Conservation (phyloP, 352 stramenopile species). For the Globisporangium yorkense region DNA sequence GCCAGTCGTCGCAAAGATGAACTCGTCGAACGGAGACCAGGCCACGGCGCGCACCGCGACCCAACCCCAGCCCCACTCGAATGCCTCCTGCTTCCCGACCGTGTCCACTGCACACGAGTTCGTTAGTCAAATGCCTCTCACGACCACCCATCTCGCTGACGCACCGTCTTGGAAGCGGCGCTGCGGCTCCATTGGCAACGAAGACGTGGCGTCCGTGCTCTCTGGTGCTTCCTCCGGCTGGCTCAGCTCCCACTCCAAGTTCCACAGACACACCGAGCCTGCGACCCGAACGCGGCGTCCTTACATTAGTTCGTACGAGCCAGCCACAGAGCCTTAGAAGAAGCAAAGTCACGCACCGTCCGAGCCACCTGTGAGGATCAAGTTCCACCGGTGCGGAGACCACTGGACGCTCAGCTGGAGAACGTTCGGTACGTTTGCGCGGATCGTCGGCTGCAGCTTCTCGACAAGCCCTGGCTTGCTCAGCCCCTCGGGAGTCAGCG, state of each 20-base stretch:
- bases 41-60: constrained; percentile 68
- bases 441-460: constrained; percentile 36
- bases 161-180: constrained; percentile 76
- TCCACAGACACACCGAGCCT: constrained; percentile 80
- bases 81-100: constrained; percentile 73
- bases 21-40: constrained; percentile 79
- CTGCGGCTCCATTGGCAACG: constrained; percentile 52
- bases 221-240: constrained; percentile 2
- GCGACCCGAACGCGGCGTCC: background rate
- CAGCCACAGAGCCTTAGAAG: background rate
- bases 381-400: constrained; percentile 61
- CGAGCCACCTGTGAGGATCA: constrained; percentile 75
- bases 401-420: constrained; percentile 70
- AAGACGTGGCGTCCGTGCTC: background rate
- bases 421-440: constrained; percentile 32
- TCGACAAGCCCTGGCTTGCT: constrained; percentile 26
- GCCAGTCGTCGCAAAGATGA: constrained; percentile 81
- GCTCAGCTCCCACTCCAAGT: constrained; percentile 35
- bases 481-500: constrained; percentile 17
- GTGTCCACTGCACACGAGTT: constrained; percentile 50
- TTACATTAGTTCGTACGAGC: background rate
- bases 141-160: background rate
- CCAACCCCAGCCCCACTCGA: constrained; percentile 82
- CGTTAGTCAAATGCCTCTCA: background rate
- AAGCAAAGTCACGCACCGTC: constrained; percentile 36